Base-by-base conservation (phyloP, 805 yeast species). In the Priceomyces melissophilus region DNA sequence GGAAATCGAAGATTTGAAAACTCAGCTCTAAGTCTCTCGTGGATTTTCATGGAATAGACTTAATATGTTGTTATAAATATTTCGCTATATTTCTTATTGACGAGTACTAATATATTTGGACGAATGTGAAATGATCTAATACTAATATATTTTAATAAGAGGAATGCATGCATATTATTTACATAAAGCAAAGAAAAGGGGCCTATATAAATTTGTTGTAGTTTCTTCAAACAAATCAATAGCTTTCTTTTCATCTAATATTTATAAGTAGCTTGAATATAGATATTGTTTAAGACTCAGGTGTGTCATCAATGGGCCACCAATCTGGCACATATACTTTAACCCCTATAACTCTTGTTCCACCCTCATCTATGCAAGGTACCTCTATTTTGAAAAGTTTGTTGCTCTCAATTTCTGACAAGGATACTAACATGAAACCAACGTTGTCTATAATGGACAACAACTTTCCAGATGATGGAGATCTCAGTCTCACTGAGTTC, bases 271-370 rank as follows among this genome's bases (percentile, higher is more conserved):
- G 25, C 25, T 29, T 29, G 32, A 29, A 12, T 9, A 29, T 6
- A 29, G 32, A 23, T 33, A 15, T 9, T 20, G 4, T 3, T 23
- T 11, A 15, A 5, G 16, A 33, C 12, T 4, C 8, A 10, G 23
- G 31, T 11, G 45, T 45, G 30, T 48, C 46, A 2, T 58, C 60
- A 32, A 60, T 66, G 0, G 89, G 89, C 89, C 91, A 85, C 90
- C 91, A 85, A 37, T 74, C 81, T 0, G 95, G 93, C 4, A 66
- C 63, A 43, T 65, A 69, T 0, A 81, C 85, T 49, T 72, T 71
- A 16, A 82, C 61, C 1, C 73, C 73, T 6, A 80, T 52, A 30
- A 49, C 48, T 30, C 52, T 52, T 4, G 59, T 39, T 2, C 53
- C 54, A 4, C 35, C 35, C 20, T 46, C 54, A 3, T 51, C 43